These are phyloP conservation scores for Aspergillus awamori DNA, from an alignment of 2,329 filamentous ascomycete species.

Conservation along the genomic window DNA sequence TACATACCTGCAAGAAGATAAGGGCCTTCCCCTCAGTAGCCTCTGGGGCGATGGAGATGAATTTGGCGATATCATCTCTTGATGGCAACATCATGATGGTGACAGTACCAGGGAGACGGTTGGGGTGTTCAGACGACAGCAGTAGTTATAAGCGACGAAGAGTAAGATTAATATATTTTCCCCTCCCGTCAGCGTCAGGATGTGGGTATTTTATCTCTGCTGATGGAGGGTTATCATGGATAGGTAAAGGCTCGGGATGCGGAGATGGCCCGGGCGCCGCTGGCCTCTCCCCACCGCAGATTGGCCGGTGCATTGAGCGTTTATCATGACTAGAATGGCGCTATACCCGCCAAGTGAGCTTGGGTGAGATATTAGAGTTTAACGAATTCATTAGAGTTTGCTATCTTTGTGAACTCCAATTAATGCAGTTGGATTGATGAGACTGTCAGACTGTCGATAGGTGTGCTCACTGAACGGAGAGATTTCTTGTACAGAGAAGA, in stretches of 20 bases:
- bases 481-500: no score
- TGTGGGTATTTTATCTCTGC: not conserved
- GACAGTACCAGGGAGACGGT: not conserved
- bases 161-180: no score
- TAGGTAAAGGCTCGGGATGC: not conserved
- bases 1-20: not conserved
- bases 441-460: no score
- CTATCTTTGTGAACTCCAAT: no score
- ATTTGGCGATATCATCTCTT: not conserved
- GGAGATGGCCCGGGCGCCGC: not conserved
- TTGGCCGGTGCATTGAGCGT: not conserved
- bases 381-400: no score
- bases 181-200: not conserved
- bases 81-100: not conserved
- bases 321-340: not conserved
- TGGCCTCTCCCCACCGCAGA: not conserved
- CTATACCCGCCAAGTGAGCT: not conserved
- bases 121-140: not conserved
- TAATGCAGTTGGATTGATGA: no score
- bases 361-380: not conserved
- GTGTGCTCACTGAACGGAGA: no score
- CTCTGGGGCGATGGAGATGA: not conserved
- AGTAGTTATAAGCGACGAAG: not conserved
- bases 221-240: not conserved
- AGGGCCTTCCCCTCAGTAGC: constrained; percentile 1